A percentile compares a stretch with the other conserved stretches of the same genome.
Conservation (phyloP, 1,139 yeast species). For the Sugiyamaella sp. region DNA sequence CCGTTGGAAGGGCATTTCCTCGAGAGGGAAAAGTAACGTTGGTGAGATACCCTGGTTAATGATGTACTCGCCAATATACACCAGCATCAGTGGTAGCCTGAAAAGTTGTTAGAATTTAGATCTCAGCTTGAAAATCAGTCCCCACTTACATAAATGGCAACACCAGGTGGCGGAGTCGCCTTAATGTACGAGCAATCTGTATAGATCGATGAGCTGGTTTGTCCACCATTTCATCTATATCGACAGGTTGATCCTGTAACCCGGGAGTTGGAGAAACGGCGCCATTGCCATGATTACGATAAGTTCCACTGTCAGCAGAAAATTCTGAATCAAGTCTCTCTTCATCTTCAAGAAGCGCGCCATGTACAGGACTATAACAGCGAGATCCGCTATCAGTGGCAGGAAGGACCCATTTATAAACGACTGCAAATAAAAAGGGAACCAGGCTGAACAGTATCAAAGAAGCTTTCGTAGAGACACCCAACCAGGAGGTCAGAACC, state of each 20-base stretch:
- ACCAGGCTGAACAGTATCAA: conserved; percentile 51
- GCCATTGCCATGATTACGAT: not conserved
- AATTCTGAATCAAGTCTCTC: not conserved
- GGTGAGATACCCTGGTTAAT: conserved; percentile 94
- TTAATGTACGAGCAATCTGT: conserved; percentile 40
- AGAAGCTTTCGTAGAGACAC: conserved; percentile 50
- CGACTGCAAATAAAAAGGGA: conserved; percentile 32
- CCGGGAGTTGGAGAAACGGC: not conserved
- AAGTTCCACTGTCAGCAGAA: not conserved
- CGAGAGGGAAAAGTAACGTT: conserved; percentile 75
- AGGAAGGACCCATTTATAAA: conserved; percentile 31
- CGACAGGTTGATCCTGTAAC: not conserved
- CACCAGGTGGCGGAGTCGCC: conserved; percentile 54
- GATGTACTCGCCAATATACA: conserved; percentile 82
- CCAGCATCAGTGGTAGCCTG: conserved; percentile 82
- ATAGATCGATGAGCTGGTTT: conserved; percentile 7
- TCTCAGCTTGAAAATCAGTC: no score
- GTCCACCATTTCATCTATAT: conserved; percentile 8
- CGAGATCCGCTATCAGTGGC: conserved; percentile 18
- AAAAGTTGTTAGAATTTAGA: conserved; percentile 39
- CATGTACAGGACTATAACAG: conserved; percentile 2
- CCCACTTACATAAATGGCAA: conserved; percentile 65
- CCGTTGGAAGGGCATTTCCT: conserved; percentile 65
- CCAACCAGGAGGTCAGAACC: conserved; percentile 57
- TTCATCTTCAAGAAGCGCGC: not conserved